Evolutionary conservation across 2,329 filamentous ascomycete species (phyloP).

Genomic region (Cadophora sp.): DNA sequence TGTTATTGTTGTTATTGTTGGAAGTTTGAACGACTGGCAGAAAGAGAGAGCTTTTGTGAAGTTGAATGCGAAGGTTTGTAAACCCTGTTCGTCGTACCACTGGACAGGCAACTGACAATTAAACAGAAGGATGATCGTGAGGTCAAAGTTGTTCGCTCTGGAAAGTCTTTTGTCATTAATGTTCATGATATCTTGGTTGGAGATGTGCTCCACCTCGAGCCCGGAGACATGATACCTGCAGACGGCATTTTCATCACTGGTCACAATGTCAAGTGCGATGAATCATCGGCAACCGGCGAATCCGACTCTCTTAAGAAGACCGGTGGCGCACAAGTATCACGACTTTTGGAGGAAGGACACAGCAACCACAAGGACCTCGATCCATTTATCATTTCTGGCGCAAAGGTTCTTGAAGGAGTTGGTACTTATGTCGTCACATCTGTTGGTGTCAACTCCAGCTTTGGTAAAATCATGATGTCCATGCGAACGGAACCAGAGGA

Average conservation of each 20-base stretch:
- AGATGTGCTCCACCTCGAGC: constrained; percentile 76
- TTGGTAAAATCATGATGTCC: constrained; percentile 81
- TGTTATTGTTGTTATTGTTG: constrained; percentile 75
- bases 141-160: constrained; percentile 78
- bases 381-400: constrained; percentile 82
- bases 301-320: constrained; percentile 55
- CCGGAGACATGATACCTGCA: constrained; percentile 74
- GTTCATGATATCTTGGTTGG: constrained; percentile 76
- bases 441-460: constrained; percentile 74
- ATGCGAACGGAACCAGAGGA: constrained; percentile 78
- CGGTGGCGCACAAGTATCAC: constrained; percentile 19
- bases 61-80: constrained; percentile 68
- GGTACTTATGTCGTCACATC: constrained; percentile 79
- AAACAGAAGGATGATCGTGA: constrained; percentile 70
- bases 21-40: constrained; percentile 80
- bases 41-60: constrained; percentile 84
- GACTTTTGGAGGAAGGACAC: constrained; percentile 20
- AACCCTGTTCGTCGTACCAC: neutral
- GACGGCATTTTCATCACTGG: constrained; percentile 73
- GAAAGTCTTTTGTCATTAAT: constrained; percentile 71
- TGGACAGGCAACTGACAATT: neutral
- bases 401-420: constrained; percentile 77
- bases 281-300: constrained; percentile 79
- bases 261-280: constrained; percentile 73
- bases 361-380: constrained; percentile 57